Percentiles rank a stretch among this genome's conserved stretches.
Conservation (phyloP, 305 asterid species). For the Rubia peregrina region DNA sequence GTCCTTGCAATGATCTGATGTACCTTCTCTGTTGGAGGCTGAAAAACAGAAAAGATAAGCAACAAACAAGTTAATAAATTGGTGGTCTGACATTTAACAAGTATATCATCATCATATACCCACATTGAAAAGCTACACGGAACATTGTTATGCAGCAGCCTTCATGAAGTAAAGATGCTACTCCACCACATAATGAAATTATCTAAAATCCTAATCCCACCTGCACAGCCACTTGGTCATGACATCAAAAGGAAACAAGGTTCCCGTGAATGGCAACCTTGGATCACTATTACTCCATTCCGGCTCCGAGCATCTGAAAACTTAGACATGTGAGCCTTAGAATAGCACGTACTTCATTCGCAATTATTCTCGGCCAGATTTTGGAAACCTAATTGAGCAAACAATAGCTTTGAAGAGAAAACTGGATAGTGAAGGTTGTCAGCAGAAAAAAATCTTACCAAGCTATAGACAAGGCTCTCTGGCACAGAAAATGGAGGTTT, state of each 20-base stretch:
- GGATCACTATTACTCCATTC: constrained; percentile 63
- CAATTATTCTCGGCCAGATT: constrained; percentile 44
- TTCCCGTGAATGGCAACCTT: constrained; percentile 82
- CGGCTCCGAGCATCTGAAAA: constrained; percentile 98
- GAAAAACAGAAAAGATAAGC: constrained; percentile 22
- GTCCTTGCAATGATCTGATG: constrained; percentile 92
- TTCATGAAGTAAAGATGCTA: constrained; percentile 42
- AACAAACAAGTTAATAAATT: constrained; percentile 20
- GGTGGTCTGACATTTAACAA: constrained; percentile 4
- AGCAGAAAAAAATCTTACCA: constrained; percentile 54
- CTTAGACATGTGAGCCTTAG: constrained; percentile 78
- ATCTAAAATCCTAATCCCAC: constrained; percentile 89
- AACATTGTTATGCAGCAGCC: constrained; percentile 27
- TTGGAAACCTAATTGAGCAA: constrained; percentile 39
- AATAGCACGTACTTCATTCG: constrained; percentile 43
- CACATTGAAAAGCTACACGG: constrained; percentile 18
- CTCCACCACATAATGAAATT: constrained; percentile 42
- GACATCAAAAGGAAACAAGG: constrained; percentile 86
- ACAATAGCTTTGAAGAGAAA: constrained; percentile 22
- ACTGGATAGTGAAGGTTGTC: constrained; percentile 17
- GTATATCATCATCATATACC: constrained; percentile 22
- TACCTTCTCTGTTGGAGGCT: constrained; percentile 88
- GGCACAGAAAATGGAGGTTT: constrained; percentile 68
- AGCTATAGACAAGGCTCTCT: constrained; percentile 44
- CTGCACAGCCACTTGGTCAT: constrained; percentile 69